These are phyloP conservation scores for Lyophyllum atratum DNA, from an alignment of 768 basidiomycete genomes.

Conservation along the genomic window DNA sequence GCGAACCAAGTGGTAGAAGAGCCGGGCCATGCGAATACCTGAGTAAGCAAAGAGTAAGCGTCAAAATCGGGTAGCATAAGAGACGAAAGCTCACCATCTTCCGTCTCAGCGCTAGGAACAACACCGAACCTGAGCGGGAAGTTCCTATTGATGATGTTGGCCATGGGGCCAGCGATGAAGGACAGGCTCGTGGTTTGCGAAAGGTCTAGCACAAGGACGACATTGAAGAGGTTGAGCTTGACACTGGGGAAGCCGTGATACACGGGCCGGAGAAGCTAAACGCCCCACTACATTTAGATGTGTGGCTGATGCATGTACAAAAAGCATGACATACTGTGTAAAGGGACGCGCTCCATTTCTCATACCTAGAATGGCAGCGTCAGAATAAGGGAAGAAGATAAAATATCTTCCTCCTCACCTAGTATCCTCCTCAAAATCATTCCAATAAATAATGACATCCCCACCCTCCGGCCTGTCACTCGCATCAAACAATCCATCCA, in stretches of 20 bases:
- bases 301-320: background rate
- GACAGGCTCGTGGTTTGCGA: constrained; percentile 59
- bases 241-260: constrained; percentile 81
- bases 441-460: constrained; percentile 80
- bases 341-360: constrained; percentile 51
- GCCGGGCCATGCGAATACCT: constrained; percentile 71
- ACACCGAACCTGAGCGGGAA: constrained; percentile 86
- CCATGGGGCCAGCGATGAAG: constrained; percentile 65
- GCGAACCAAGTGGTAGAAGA: constrained; percentile 68
- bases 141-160: constrained; percentile 68
- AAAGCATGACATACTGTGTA: constrained; percentile 39
- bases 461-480: constrained; percentile 85
- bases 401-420: constrained; percentile 42
- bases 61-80: background rate
- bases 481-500: constrained; percentile 87
- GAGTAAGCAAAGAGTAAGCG: background rate
- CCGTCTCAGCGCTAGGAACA: constrained; percentile 68
- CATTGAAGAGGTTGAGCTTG: constrained; percentile 80
- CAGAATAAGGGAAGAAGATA: background rate
- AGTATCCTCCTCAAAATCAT: constrained; percentile 85
- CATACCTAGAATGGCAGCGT: constrained; percentile 40
- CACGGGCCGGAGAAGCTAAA: constrained; percentile 71
- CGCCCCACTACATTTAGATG: constrained; percentile 2
- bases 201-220: constrained; percentile 81
- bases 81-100: constrained; percentile 34